Base-by-base conservation (phyloP, 2,329 filamentous ascomycete genomes). In the Penicillium sclerotigenum region DNA sequence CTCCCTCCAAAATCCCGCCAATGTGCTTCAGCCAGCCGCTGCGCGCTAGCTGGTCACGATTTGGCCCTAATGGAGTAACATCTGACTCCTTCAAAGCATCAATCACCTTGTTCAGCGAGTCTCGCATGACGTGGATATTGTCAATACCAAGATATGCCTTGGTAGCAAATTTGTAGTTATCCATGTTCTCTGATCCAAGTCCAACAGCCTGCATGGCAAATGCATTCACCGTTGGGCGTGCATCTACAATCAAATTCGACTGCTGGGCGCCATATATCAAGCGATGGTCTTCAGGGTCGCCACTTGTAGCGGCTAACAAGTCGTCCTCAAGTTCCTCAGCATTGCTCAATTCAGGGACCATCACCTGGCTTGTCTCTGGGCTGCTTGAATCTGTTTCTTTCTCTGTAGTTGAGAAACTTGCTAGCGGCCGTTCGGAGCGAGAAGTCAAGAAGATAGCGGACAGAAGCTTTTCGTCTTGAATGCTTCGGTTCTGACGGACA, bases 61-160 rank as follows among this genome's bases (percentile, higher is more conserved):
- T 96, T 1, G 92, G 92, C 0, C 90, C 86, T 31, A 97, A 76
- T 1, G 89, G 85, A 0, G 90, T 89, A 28, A 97, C 82, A 71
- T 99, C 94, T 2, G 91, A 90, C 65, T 97, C 93, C 70, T 96
- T 97, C 68, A 99, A 79, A 3, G 91, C 88, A 60, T 96, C 92
- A 51, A 97, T 81, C 20, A 99, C 89, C 64, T 88, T 93, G 65
- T 88, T 87, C 33, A 99, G 80, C 1, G 93, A 97, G 59, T 89
- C 88, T 55, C 94, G 84, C 94, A 99, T 99, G 59, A 97, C 91
- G 69, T 99, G 94, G 58, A 99, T 97, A 71, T 99, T 99, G 72
- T 95, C 93, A 68, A 99, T 99, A 60, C 90, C 94, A 54, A 99
- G 82, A 70, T 95, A 99, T 29, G 88, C 88, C 74, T 97, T 96